Evolutionary conservation across 345 rosid species (phyloP).

Genomic region (Diplotaxis tenuifolia): DNA sequence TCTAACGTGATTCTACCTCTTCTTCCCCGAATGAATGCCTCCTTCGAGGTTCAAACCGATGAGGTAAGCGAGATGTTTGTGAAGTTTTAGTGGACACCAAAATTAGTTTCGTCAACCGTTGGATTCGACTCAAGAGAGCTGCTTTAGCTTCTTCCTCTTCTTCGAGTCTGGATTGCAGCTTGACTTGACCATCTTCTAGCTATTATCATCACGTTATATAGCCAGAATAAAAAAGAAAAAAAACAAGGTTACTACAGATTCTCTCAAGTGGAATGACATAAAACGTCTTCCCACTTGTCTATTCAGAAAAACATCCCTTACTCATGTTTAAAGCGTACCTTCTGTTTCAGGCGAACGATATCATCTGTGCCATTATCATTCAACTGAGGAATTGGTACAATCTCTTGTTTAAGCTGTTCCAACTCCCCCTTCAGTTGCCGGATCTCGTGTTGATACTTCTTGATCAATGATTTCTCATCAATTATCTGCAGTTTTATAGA

Average conservation of each 20-base stretch:
- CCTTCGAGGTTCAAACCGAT: slow-evolving; percentile 75
- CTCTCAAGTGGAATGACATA: slow-evolving; percentile 19
- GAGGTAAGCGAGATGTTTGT: slow-evolving; percentile 68
- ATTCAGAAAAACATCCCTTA: not conserved
- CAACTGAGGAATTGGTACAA: slow-evolving; percentile 65
- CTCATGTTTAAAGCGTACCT: slow-evolving; percentile 49
- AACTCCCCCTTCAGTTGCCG: slow-evolving; percentile 85
- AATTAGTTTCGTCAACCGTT: slow-evolving; percentile 86
- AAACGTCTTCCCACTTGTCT: slow-evolving; percentile 1
- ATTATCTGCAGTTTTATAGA: slow-evolving; percentile 60
- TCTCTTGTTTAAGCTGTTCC: slow-evolving; percentile 83
- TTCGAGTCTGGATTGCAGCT: slow-evolving; percentile 91
- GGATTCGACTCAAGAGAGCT: slow-evolving; percentile 93
- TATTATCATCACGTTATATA: slow-evolving; percentile 44
- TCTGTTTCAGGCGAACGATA: slow-evolving; percentile 81
- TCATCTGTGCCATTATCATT: slow-evolving; percentile 69
- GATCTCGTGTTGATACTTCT: slow-evolving; percentile 96
- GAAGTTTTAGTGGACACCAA: slow-evolving; percentile 90
- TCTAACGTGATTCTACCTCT: slow-evolving; percentile 61
- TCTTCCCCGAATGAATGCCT: slow-evolving; percentile 99
- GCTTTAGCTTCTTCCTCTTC: slow-evolving; percentile 99
- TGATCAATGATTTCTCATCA: slow-evolving; percentile 97
- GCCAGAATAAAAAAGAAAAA: slow-evolving; percentile 25
- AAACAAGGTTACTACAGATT: slow-evolving; percentile 18
- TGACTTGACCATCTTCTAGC: slow-evolving; percentile 98